Percentiles rank a stretch among this genome's conserved stretches.
These are phyloP conservation scores for Fragaria vesca DNA, from an alignment of 306 rosid genomes.

Conservation along the genomic window DNA sequence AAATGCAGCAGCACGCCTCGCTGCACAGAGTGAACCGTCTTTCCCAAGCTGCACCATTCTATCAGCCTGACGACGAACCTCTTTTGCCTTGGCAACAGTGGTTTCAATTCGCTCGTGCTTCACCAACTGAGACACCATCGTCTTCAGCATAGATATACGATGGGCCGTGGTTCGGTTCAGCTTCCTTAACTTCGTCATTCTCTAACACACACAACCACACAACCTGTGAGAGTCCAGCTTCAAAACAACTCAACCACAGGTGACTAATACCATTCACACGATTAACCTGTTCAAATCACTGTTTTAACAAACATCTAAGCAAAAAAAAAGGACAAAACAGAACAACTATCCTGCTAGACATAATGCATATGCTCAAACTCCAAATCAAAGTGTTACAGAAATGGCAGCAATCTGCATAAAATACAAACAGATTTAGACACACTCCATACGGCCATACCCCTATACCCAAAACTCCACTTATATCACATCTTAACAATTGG, in stretches of 20 bases:
- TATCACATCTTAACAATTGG: background rate
- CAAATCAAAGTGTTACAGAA: background rate
- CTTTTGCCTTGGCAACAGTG: constrained; percentile 95
- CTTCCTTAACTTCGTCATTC: constrained; percentile 91
- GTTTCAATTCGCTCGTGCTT: constrained; percentile 98
- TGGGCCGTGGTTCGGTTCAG: constrained; percentile 68
- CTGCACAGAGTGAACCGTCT: constrained; percentile 83
- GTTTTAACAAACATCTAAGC: background rate
- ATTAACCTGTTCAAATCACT: background rate
- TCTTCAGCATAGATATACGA: constrained; percentile 89
- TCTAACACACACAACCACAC: background rate
- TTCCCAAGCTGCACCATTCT: constrained; percentile 92
- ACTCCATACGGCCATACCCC: background rate
- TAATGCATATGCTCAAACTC: background rate
- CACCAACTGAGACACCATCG: constrained; percentile 95
- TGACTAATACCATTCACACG: background rate
- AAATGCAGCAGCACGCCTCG: constrained; percentile 77
- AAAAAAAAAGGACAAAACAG: background rate
- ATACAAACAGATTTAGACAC: background rate
- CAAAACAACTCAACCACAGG: background rate
- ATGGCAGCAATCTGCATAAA: background rate
- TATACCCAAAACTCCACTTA: background rate
- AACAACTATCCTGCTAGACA: background rate
- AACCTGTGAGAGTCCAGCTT: background rate
- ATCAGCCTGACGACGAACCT: constrained; percentile 85